phyloP scores from a whole-genome alignment of 2,329 filamentous ascomycete genomes.

The Trichophaea hybrida region DNA sequence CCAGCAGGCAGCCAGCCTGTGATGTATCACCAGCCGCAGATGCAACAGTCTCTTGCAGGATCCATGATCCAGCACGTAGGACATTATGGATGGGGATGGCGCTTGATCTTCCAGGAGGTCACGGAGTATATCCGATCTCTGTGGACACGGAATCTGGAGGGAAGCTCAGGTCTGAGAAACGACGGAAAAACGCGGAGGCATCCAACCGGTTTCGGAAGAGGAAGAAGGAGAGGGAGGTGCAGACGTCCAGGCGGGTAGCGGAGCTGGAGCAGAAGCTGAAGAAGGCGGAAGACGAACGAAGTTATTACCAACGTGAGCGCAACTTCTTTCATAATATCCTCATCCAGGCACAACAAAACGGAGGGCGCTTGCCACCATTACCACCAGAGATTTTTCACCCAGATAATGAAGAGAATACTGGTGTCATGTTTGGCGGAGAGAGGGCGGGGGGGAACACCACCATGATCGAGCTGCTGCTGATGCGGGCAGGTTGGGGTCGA shows the following conservation, averaged over 20 bases:
- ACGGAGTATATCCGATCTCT: conserved; percentile 45
- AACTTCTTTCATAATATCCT: conserved; percentile 46
- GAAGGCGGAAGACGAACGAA: conserved; percentile 46
- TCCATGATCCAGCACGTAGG: conserved; percentile 30
- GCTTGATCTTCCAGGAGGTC: conserved; percentile 34
- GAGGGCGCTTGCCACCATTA: not conserved
- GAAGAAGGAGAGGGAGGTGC: conserved; percentile 67
- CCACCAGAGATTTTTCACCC: not conserved
- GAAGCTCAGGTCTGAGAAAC: conserved; percentile 69
- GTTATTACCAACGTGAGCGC: conserved; percentile 57
- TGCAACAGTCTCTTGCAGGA: no score
- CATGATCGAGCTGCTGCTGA: no score
- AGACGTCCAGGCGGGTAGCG: conserved; percentile 53
- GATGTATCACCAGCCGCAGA: no score
- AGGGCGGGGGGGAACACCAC: no score
- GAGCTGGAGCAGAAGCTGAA: conserved; percentile 45
- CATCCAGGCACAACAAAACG: not conserved
- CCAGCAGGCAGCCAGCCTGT: no score
- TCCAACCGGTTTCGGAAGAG: conserved; percentile 69
- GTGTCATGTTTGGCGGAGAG: not conserved
- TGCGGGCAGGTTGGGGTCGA: no score
- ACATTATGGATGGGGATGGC: conserved; percentile 40
- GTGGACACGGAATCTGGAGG: conserved; percentile 73
- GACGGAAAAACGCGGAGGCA: conserved; percentile 70
- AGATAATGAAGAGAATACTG: not conserved